Base-by-base conservation (phyloP, 1,284 basidiomycete species). In the Fomitopsis schrenkii region DNA sequence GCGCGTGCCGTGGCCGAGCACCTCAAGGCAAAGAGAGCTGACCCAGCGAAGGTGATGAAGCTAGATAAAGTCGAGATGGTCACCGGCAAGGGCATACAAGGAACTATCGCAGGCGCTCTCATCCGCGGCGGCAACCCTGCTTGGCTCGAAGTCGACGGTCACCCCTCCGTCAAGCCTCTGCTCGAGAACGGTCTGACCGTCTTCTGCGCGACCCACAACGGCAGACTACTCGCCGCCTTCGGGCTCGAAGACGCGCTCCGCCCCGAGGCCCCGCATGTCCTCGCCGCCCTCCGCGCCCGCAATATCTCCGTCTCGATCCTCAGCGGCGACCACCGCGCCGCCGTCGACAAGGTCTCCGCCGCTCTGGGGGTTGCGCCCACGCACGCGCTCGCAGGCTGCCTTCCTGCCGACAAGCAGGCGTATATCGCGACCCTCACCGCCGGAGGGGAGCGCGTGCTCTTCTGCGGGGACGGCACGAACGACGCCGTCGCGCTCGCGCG, bases 401-500 rank as follows among this genome's bases (percentile, higher is more conserved):
- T 81, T 5, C 85, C 85, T 0, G 73, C 77, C 22, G 80, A 79
- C 55, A 87, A 87, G 69, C 78, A 78, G 9, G 74, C 76, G 17
- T 77, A 77, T 65, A 78, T 87, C 61, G 73, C 70, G 52, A 62
- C 63, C 35, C 68, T 79, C 35, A 67, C 75, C 48, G 66, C 62
- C 7, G 57, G 58, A 30, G 67, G 71, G 33, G 67, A 66, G 57
- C 68, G 64, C 28, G 79, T 80, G 2, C 69, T 77, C 54, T 80
- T 81, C 70, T 71, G 78, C 46, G 76, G 77, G 6, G 83, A 85
- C 66, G 82, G 82, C 10, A 77, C 80, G 36, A 85, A 85, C 70
- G 83, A 85, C 69, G 75, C 79, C 9, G 76, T 81, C 9, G 83
- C 83, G 3, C 76, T 85, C 42, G 78, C 82, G 0, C 78, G 80